These are phyloP conservation scores for Pseudofabraea citricarpa DNA, from an alignment of 2,329 filamentous ascomycete species.

Conservation along the genomic window DNA sequence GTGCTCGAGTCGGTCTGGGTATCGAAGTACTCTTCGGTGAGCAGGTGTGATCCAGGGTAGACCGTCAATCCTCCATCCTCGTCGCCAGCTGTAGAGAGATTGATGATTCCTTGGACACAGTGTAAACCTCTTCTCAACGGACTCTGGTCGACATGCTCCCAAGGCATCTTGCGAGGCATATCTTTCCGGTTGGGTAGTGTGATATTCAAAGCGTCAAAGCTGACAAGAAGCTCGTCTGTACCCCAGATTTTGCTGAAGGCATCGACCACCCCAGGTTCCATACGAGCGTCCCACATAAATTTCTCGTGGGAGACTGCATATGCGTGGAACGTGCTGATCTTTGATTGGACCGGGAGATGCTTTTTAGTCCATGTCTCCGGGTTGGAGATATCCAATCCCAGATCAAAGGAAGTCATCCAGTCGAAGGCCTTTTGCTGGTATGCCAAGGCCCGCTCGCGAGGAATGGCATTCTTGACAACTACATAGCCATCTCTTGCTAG, in stretches of 20 bases:
- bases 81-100: constrained; percentile 28
- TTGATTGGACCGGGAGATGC: constrained; percentile 33
- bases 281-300: constrained; percentile 34
- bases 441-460: constrained; percentile 31
- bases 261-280: constrained; percentile 33
- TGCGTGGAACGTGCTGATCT: constrained; percentile 27
- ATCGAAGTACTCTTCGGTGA: constrained; percentile 29
- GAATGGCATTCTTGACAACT: constrained; percentile 41
- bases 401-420: constrained; percentile 18
- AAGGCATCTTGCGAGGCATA: constrained; percentile 25
- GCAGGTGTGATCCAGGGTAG: constrained; percentile 25
- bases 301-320: constrained; percentile 33
- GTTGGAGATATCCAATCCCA: constrained; percentile 20
- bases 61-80: constrained; percentile 34
- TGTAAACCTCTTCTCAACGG: constrained; percentile 22
- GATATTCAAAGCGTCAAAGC: constrained; percentile 34
- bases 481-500: constrained; percentile 34
- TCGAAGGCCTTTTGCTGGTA: constrained; percentile 28
- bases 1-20: constrained; percentile 26
- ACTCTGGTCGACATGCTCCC: constrained; percentile 33
- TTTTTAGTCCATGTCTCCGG: constrained; percentile 30
- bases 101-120: constrained; percentile 28
- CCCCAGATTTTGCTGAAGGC: constrained; percentile 31
- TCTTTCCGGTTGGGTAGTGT: constrained; percentile 33
- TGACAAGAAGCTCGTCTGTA: constrained; percentile 30